Evolutionary conservation across 2,329 filamentous ascomycete genomes (phyloP).

Genomic region (Phaeosphaeria sp.): DNA sequence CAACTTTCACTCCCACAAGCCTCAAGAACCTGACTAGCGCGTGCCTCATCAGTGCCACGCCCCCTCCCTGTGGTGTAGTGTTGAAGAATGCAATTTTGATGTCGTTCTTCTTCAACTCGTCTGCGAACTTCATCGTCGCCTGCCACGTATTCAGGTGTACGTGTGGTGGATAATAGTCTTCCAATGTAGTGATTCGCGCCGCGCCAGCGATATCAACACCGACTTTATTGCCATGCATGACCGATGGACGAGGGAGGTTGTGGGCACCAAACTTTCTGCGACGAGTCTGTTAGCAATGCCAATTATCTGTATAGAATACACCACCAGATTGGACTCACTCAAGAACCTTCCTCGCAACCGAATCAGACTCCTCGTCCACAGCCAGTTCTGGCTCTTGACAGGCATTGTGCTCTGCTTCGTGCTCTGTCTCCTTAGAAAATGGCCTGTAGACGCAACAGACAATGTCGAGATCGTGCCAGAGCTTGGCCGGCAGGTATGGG

Average conservation of each 20-base stretch:
- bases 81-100: conserved; percentile 80
- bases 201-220: conserved; percentile 73
- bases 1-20: conserved; percentile 70
- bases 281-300: neutral
- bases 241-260: conserved; percentile 69
- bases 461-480: conserved; percentile 80
- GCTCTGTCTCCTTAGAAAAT: conserved; percentile 7
- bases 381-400: conserved; percentile 43
- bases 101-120: conserved; percentile 67
- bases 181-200: conserved; percentile 64
- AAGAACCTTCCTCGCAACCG: conserved; percentile 75
- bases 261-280: conserved; percentile 70
- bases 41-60: conserved; percentile 83
- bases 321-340: neutral
- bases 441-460: conserved; percentile 69
- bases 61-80: conserved; percentile 80
- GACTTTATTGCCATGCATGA: conserved; percentile 72
- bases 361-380: conserved; percentile 84
- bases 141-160: conserved; percentile 70
- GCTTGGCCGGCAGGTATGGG: conserved; percentile 70
- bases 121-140: conserved; percentile 67
- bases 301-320: neutral
- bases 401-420: too few species aligned
- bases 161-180: conserved; percentile 67
- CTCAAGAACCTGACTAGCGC: conserved; percentile 75